These are phyloP conservation scores for Polysphondylium violaceum DNA, from an alignment of 78 protist species.

Conservation along the genomic window DNA sequence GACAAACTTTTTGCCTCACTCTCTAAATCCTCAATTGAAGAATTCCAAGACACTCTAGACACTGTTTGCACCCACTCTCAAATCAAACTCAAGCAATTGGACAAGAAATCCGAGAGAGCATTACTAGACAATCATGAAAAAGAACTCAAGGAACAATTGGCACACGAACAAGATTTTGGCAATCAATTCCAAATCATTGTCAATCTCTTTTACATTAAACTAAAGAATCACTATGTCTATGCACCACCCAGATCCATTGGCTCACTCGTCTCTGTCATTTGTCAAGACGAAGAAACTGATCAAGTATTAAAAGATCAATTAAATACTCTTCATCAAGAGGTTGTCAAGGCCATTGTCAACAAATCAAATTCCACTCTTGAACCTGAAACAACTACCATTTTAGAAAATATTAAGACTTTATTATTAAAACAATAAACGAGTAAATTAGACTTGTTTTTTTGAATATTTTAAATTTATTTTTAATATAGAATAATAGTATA, in stretches of 20 bases:
- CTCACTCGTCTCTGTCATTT: not conserved
- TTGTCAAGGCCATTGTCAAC: conserved; percentile 25
- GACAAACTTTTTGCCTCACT: conserved; percentile 54
- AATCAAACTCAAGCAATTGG: conserved; percentile 68
- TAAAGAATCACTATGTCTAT: conserved; percentile 18
- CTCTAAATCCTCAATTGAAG: conserved; percentile 31
- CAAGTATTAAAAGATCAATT: not conserved
- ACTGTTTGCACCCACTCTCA: conserved; percentile 30
- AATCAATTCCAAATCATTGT: conserved; percentile 68
- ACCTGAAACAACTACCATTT: too few relatives aligned
- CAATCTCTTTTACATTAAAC: conserved; percentile 24
- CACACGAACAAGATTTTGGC: conserved; percentile 25
- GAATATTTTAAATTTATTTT: too few relatives aligned
- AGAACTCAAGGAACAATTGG: conserved; percentile 26
- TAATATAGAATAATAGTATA: too few relatives aligned
- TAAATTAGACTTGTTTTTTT: too few relatives aligned
- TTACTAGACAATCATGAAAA: conserved; percentile 9
- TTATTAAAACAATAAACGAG: too few relatives aligned
- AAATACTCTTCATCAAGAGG: conserved; percentile 23
- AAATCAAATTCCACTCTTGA: too few relatives aligned
- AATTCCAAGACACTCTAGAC: conserved; percentile 59
- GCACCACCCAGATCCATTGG: conserved; percentile 50
- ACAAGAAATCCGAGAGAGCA: conserved; percentile 71
- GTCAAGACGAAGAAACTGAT: not conserved
- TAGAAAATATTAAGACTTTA: too few relatives aligned